A percentile compares a stretch with the other conserved stretches of the same genome.
These are phyloP conservation scores for Lachnellula suecica DNA, from an alignment of 2,329 filamentous ascomycete genomes.

Conservation along the genomic window DNA sequence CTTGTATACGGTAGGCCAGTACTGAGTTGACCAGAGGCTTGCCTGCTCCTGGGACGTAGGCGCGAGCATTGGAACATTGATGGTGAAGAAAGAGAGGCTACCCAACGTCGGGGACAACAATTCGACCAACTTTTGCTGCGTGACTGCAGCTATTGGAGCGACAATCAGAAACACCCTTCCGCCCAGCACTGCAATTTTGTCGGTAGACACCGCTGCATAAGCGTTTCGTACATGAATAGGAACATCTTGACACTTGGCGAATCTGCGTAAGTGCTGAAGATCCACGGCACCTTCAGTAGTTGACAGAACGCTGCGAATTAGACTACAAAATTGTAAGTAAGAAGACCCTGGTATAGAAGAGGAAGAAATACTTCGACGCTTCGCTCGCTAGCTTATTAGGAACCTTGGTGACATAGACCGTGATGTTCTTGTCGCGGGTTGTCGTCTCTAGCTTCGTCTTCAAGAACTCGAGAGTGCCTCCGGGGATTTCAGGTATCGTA, in stretches of 20 bases:
- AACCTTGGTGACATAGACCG: constrained; percentile 70
- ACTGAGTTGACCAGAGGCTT: constrained; percentile 69
- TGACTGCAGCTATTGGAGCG: constrained; percentile 49
- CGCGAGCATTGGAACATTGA: constrained; percentile 69
- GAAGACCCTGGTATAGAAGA: constrained; percentile 4
- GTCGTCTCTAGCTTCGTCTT: constrained; percentile 65
- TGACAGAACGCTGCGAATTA: constrained; percentile 55
- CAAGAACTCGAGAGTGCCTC: constrained; percentile 51
- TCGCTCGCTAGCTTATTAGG: constrained; percentile 71
- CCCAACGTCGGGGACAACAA: constrained; percentile 49
- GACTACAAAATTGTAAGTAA: constrained; percentile 41
- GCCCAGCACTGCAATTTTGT: constrained; percentile 40
- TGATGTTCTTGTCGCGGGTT: constrained; percentile 56
- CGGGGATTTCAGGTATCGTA: neutral
- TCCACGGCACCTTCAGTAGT: constrained; percentile 63
- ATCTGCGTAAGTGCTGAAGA: constrained; percentile 72
- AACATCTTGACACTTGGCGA: constrained; percentile 69
- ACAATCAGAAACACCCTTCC: constrained; percentile 49
- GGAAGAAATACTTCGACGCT: constrained; percentile 64
- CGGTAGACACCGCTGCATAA: constrained; percentile 47
- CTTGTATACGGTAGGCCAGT: constrained; percentile 84
- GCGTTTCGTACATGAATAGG: constrained; percentile 62
- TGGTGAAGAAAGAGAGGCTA: constrained; percentile 39
- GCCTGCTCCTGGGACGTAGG: constrained; percentile 77
- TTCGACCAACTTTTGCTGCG: constrained; percentile 50